Evolutionary conservation across 2,329 filamentous ascomycete genomes (phyloP), one percentile per base, ranked within the genome.

Genomic region (Cladosporium velox): DNA sequence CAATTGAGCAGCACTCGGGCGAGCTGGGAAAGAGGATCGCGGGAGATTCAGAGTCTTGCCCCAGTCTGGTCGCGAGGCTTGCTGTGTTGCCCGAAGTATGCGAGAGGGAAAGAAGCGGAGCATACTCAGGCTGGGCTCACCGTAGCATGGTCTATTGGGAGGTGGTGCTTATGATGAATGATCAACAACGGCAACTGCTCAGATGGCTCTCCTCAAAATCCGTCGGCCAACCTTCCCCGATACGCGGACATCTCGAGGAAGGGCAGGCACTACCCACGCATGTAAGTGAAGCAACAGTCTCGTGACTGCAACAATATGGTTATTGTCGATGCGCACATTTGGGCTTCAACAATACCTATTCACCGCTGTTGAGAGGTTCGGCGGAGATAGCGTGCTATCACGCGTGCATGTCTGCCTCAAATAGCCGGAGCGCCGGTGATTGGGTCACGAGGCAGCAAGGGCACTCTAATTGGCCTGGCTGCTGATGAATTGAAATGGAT

Each of bases 1-100:
- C 64, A 84, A 82, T 32, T 83, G 76, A 32, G 72, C 71, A 4
- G 71, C 57, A 67, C 75, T 68, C 4, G 82, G 80, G 30, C 82
- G 80, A 3, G 82, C 77, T 34, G 82, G 82, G 67, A 84, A 83
- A 30, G 72, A 74, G n/a, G 82, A 83, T 73, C 78, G 79, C 2
- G 82, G 82, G 15, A 84, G 78, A 44, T 80, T 77, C 61, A 84
- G 78, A 18, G 82, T 83, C 49, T 77, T 70, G 30, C 70, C 68
- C 73, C 73, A 75, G 52, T 72, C 68, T 65, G 65, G 26, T 41
- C 32, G 52, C 41, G 26, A 65, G 59, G 26, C 38, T 24, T 38
- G 59, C 12, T 65, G 32, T n/a, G 68, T 65, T 44, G 70, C 66
- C 60, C 68, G 66, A 2, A 73, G 70, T 51, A 69, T 67, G 55